phyloP scores from a whole-genome alignment of 2,329 filamentous ascomycete genomes.

The Monosporascus sp. region DNA sequence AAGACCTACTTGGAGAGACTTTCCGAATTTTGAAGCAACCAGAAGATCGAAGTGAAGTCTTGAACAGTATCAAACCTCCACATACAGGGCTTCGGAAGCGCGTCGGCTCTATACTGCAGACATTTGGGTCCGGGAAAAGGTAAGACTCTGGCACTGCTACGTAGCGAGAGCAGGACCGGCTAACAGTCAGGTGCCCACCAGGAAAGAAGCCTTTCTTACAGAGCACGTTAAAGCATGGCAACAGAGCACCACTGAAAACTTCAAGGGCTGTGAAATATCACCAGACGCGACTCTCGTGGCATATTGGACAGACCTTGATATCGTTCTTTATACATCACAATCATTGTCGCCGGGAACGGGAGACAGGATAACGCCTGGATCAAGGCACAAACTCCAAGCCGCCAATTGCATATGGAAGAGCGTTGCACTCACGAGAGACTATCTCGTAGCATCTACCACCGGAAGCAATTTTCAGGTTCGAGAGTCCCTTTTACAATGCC shows the following conservation, averaged over 20 bases:
- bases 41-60: background rate
- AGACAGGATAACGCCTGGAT: slow-evolving; percentile 1
- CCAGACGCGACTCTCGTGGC: slow-evolving; percentile 19
- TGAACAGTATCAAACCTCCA: too few species aligned
- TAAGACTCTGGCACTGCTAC: background rate
- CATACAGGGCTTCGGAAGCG: background rate
- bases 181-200: background rate
- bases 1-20: slow-evolving; percentile 13
- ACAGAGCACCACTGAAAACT: slow-evolving; percentile 10
- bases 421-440: slow-evolving; percentile 11
- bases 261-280: slow-evolving; percentile 24
- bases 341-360: slow-evolving; percentile 7
- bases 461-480: slow-evolving; percentile 11
- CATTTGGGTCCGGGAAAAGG: background rate
- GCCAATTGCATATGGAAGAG: slow-evolving; percentile 16
- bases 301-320: slow-evolving; percentile 24
- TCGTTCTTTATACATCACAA: slow-evolving; percentile 20
- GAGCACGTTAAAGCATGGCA: slow-evolving; percentile 14
- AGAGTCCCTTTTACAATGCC: background rate
- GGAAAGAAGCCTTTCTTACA: background rate
- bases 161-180: background rate
- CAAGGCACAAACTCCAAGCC: slow-evolving; percentile 7
- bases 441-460: slow-evolving; percentile 18
- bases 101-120: background rate
- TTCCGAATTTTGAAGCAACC: background rate